Evolutionary conservation across 2,329 filamentous ascomycete genomes (phyloP), one percentile per base, ranked within the genome.

Genomic region (Aciculosporium take): DNA sequence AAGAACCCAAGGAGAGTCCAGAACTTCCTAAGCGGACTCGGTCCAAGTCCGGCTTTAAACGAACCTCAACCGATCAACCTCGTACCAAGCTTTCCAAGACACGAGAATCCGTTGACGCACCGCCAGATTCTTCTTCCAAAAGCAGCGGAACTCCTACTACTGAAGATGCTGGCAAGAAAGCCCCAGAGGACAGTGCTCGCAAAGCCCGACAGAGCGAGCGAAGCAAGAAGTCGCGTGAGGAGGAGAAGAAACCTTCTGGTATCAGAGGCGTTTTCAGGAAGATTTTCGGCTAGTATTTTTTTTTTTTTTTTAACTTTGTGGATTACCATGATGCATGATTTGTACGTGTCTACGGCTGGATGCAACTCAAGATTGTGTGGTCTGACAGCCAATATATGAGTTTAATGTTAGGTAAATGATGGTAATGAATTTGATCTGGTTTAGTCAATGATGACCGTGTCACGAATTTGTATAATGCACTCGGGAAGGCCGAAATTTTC

Each of bases 251-350:
- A 43, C 33, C 51, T 1, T 46, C 51, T 7, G 60, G 60, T 1
- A 42, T 65, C 41, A 57, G 56, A 44, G 57, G 53, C 7, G 49
- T 55, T n/a, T 54, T 64, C 29, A 65, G 60, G 53, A 60, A 55
- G 45, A 25, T 65, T 8, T 64, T 65, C 42, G 51, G 37, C 25
- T 27, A 32, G 28, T 34, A 17, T 36, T 24, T n/a, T 15, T 33
- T 39, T 32, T 8, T 17, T 17, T 10, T 34, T 23, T 18, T 37
- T 41, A 31, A 40, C 25, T 31, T 37, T 41, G 41, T 33, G 33
- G 25, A 38, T 25, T 40, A 32, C 32, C 31, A 46, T 36, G 42
- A 40, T 42, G 41, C 40, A 41, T 47, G 43, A 47, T 37, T 20
- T 44, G 28, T 41, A 42, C 28, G 43, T 37, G 28, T 34, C 15